A percentile compares a stretch with the other conserved stretches of the same genome.
These are phyloP conservation scores for Melaleuca quinquenervia DNA, from an alignment of 345 rosid species.

Conservation along the genomic window DNA sequence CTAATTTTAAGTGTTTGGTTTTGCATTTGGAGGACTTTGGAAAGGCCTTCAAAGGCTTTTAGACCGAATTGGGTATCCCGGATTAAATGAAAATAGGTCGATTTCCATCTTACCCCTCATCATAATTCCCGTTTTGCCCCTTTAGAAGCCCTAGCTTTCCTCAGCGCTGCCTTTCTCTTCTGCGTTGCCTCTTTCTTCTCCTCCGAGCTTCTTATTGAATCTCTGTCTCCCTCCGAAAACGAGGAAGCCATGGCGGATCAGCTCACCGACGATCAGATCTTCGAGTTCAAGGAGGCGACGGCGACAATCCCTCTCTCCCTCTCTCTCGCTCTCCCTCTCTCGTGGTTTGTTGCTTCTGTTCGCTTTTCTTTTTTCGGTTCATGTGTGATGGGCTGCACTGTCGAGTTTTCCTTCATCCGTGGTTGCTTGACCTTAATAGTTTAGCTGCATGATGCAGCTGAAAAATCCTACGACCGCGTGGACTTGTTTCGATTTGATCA, in stretches of 20 bases:
- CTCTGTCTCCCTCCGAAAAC: neutral
- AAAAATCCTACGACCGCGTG: neutral
- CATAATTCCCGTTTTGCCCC: no score
- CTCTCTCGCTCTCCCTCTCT: neutral
- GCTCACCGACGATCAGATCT: conserved; percentile 19
- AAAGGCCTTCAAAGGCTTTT: no score
- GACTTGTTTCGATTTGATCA: no score
- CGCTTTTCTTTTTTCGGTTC: neutral
- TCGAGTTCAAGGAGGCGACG: conserved; percentile 24
- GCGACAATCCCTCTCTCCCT: conserved; percentile 14
- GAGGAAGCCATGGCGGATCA: conserved; percentile 11
- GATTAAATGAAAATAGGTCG: no score
- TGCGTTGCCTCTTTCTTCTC: no score
- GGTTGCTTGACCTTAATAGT: neutral
- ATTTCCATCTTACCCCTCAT: no score
- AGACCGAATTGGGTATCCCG: no score
- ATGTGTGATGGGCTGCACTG: neutral
- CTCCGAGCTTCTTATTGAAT: no score
- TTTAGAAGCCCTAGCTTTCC: no score
- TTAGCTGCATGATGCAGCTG: neutral
- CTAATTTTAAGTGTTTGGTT: no score
- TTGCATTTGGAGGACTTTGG: no score
- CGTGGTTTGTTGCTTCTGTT: neutral
- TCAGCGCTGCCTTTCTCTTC: no score
- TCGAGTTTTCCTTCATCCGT: neutral